Evolutionary conservation across 495 filamentous ascomycete genomes (phyloP), one percentile per base, ranked within the genome.

Genomic region (Annulohypoxylon maeteangense): DNA sequence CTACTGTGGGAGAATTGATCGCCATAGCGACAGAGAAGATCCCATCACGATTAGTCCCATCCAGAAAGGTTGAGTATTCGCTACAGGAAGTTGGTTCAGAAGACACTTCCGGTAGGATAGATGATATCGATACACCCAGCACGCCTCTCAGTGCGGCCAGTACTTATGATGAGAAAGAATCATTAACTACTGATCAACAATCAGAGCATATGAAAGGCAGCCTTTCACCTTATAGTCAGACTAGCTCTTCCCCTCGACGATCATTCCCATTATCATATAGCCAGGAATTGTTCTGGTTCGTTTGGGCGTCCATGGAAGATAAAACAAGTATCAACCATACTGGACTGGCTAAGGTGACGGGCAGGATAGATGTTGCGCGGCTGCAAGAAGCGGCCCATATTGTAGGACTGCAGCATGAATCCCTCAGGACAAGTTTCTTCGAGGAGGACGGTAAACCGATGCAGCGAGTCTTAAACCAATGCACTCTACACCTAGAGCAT

Each of bases 1-100:
- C 48, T 1, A 76, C 80, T 12, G 72, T 84, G 16, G 10, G 7
- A 0, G 55, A 69, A 12, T 48, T 62, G 4, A n/a, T 51, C 11
- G 18, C 7, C 10, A 34, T 18, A 12, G 45, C 31, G 1, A 7
- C 22, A 4, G 45, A 62, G 23, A 45, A 7, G 8, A 12, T 61
- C 4, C 40, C 57, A 6, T 18, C 20, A 23, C 22, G 2, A 11
- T 12, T 60, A 18, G 40, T 44, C 4, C 40, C 40, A 16, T 4
- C 3, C 3, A 1, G 4, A 20, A n/a, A 10, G 36, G 40, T 4
- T 7, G 16, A 18, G 3, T 5, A 16, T 16, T 4, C 40, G 8
- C 14, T n/a, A 1, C 14, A 20, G 2, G 40, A 20, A 20, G 3
- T 18, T 44, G 34, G 7, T 36, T 36, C 34, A 36, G 34, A 7